Conservation (phyloP, 176 grass and related monocot species). For the Aechmea fasciata region DNA sequence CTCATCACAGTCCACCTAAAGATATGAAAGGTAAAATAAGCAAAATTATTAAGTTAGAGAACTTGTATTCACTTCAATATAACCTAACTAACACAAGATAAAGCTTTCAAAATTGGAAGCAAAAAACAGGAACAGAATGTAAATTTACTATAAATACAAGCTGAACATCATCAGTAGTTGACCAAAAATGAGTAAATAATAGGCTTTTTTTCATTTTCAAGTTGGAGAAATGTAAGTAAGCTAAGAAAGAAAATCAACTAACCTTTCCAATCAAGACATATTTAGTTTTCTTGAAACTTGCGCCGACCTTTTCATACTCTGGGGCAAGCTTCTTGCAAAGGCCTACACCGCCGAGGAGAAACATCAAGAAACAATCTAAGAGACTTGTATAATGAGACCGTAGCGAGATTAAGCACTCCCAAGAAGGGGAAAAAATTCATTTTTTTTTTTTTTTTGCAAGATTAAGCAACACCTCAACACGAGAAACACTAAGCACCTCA, state of each 20-base stretch:
- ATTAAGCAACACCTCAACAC: no score
- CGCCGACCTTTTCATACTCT: conserved; percentile 83
- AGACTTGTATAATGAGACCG: background rate
- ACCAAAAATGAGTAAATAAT: no score
- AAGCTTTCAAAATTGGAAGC: no score
- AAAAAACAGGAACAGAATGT: background rate
- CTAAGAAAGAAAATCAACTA: conserved; percentile 6
- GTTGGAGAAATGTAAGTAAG: background rate
- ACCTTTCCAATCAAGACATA: conserved; percentile 89
- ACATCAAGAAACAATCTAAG: conserved; percentile 8
- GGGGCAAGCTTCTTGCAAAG: conserved; percentile 99
- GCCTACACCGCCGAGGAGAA: conserved; percentile 53
- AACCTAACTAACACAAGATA: no score
- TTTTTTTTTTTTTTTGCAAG: no score
- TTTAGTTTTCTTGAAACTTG: conserved; percentile 93
- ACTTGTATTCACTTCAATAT: background rate
- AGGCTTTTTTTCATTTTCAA: no score
- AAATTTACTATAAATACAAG: background rate
- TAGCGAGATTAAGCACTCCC: background rate
- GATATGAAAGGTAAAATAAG: conserved; percentile 9
- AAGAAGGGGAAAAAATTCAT: no score
- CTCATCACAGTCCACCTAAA: conserved; percentile 88
- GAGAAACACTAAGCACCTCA: no score
- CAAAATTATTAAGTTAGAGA: conserved; percentile 3
- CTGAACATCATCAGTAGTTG: no score